Evolutionary conservation across 2,329 filamentous ascomycete species (phyloP).

Genomic region (Corniculantispora saksenae): DNA sequence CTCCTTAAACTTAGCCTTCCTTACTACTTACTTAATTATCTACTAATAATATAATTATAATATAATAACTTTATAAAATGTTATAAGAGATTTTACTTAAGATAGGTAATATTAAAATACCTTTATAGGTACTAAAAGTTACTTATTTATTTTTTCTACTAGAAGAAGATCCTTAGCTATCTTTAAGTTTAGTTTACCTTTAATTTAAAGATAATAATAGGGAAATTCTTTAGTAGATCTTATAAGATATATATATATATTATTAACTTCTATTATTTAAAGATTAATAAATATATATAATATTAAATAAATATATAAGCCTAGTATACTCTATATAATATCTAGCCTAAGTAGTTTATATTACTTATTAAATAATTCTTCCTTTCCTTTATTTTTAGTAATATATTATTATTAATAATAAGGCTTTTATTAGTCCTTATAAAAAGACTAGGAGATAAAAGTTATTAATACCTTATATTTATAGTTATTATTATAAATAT

Average conservation of each 20-base stretch:
- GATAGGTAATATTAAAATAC: not conserved
- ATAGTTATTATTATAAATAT: not conserved
- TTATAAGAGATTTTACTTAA: not conserved
- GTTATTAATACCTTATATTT: not conserved
- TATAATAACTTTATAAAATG: not conserved
- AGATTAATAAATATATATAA: constrained; percentile 3
- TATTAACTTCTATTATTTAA: too few relatives aligned
- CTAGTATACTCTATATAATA: not conserved
- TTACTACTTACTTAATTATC: not conserved
- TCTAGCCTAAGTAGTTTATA: not conserved
- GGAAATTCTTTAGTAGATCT: constrained; percentile 1
- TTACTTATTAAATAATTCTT: not conserved
- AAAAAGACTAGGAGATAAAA: constrained; percentile 7
- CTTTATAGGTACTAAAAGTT: not conserved
- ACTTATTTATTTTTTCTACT: not conserved
- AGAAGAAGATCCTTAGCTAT: not conserved
- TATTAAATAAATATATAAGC: not conserved
- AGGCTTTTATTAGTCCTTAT: not conserved
- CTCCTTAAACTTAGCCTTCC: not conserved
- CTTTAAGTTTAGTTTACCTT: not conserved
- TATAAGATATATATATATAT: constrained; percentile 6
- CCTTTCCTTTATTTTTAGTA: not conserved
- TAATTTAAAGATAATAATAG: not conserved
- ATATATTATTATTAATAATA: not conserved
- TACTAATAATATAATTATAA: not conserved